Evolutionary conservation across 2,329 filamentous ascomycete species (phyloP).

Genomic region (Sporothrix globosa): DNA sequence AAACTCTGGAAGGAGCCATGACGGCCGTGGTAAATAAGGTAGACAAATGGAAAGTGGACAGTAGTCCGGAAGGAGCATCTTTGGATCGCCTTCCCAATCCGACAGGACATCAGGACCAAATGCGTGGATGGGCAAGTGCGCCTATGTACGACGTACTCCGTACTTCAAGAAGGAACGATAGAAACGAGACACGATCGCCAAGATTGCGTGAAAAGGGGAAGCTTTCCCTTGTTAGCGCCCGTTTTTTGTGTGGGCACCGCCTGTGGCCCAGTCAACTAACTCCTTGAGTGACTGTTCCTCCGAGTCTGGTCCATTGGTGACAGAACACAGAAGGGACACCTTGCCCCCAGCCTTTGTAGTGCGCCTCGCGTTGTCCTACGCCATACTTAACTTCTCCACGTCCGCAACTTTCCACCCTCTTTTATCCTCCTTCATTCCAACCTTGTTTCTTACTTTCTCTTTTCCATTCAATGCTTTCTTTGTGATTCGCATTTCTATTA

Average conservation of each 20-base stretch:
- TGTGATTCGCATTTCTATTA: background rate
- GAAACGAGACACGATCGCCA: background rate
- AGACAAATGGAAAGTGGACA: background rate
- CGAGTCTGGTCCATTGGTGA: background rate
- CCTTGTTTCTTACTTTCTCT: constrained; percentile 8
- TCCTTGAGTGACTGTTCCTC: background rate
- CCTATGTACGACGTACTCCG: background rate
- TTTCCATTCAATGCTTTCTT: background rate
- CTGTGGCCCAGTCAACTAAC: constrained; percentile 19
- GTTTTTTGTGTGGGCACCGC: background rate
- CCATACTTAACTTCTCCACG: constrained; percentile 15
- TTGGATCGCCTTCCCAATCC: background rate
- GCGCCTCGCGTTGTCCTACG: background rate
- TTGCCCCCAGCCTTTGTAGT: constrained; percentile 21
- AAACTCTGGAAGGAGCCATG: constrained; percentile 22
- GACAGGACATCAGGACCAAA: background rate
- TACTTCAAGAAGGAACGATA: background rate
- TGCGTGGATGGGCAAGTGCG: background rate
- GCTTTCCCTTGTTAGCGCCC: constrained; percentile 20
- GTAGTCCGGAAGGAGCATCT: constrained; percentile 5
- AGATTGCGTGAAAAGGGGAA: constrained; percentile 17
- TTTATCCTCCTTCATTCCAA: constrained; percentile 19
- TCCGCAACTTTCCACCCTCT: constrained; percentile 13
- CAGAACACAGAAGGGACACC: constrained; percentile 32
- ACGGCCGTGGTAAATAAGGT: background rate